Evolutionary conservation across 495 filamentous ascomycete species (phyloP), one percentile per base, ranked within the genome.

Genomic region (Oidiodendron maius): DNA sequence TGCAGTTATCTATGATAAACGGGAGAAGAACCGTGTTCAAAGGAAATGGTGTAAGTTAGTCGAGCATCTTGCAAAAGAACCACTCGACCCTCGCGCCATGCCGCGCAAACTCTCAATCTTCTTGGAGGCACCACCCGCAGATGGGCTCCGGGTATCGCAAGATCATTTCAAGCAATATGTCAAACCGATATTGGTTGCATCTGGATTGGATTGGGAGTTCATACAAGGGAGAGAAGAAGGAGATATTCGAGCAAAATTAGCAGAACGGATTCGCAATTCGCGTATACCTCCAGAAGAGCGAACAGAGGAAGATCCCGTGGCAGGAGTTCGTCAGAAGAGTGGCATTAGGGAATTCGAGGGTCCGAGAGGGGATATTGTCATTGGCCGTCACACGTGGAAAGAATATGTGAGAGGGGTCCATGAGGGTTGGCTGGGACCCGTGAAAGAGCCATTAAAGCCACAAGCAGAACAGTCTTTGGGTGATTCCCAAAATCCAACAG

Each of bases 141-240:
- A 96, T 68, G 83, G 88, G 3, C 66, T 97, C 25, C 75, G 87
- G 22, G 66, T 78, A 1, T 85, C 90, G 20, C 84, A 91, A 46
- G 93, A 97, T 36, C 88, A 97, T 64, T 99, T 94, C 67, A 84
- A 87, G 41, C 87, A 96, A 60, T 97, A 96, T 55, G 80, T 97
- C 40, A 96, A 97, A 70, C 93, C 93, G 0, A 76, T 99, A 26
- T 68, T 99, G 24, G 87, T 91, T 1, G 86, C 90, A 1, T 90
- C 86, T 4, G 89, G 89, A 2, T 62, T 97, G 61, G 93, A 99
- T 61, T 97, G 91, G 75, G 89, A 95, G 44, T 91, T 96, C 22
- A 77, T 99, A 10, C 93, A 97, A 64, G 93, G 91, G 3, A 71
- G 89, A 16, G 80, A 82, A 53, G 86, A 96, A 61, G 93, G 93